Conservation (phyloP, 441 rosid genomes). For the Codiaeum variegatum region DNA sequence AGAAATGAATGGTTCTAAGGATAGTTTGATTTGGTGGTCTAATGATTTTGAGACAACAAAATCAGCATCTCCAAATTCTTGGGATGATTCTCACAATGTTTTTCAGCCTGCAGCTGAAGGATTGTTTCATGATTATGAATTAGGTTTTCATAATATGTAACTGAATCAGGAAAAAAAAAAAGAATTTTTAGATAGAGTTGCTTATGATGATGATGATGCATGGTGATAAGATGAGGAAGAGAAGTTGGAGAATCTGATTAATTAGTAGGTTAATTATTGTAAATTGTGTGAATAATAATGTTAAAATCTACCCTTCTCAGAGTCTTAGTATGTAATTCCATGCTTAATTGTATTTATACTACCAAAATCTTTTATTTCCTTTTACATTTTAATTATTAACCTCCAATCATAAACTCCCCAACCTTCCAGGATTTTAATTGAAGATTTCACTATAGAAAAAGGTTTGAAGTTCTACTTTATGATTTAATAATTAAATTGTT, state of each 20-base stretch:
- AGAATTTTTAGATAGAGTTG: neutral
- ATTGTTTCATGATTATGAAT: conserved; percentile 61
- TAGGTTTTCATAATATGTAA: conserved; percentile 47
- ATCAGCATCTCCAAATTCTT: conserved; percentile 53
- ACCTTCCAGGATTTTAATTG: no score
- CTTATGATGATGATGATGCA: conserved; percentile 8
- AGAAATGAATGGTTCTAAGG: conserved; percentile 38
- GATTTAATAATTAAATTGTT: no score
- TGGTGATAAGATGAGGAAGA: conserved; percentile 27
- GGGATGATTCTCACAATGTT: conserved; percentile 50
- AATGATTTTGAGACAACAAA: conserved; percentile 56
- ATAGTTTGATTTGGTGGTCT: conserved; percentile 61
- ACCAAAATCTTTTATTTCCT: neutral
- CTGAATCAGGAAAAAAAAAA: neutral
- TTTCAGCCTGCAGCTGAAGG: conserved; percentile 37
- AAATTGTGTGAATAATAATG: conserved; percentile 56
- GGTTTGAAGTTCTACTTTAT: no score
- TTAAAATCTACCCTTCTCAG: conserved; percentile 19
- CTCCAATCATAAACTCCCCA: no score
- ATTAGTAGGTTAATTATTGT: conserved; percentile 22
- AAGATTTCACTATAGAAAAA: no score
- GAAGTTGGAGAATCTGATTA: conserved; percentile 6
- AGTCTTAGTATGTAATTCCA: no score
- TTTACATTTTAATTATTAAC: no score
- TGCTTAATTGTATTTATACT: neutral